Conservation (phyloP, 75 land plant genomes). For the Adiantum capillusveneris region DNA sequence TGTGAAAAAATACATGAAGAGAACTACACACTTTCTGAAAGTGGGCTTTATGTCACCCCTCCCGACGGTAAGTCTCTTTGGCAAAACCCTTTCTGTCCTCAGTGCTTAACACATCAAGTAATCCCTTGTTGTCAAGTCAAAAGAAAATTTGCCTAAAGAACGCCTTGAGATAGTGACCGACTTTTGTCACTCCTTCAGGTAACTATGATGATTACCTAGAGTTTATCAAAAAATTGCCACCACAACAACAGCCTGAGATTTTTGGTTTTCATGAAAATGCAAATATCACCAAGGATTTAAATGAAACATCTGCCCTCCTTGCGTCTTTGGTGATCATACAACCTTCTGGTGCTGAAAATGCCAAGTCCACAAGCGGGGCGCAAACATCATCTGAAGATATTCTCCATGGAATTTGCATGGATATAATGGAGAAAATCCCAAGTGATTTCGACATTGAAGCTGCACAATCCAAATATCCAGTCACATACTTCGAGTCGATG, state of each 20-base stretch:
- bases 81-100: too few relatives aligned
- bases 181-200: constrained; percentile 7
- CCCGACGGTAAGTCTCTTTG: constrained; percentile 13
- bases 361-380: neutral
- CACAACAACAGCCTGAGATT: constrained; percentile 22
- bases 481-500: constrained; percentile 25
- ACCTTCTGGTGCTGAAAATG: constrained; percentile 13
- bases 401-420: constrained; percentile 7
- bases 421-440: constrained; percentile 23
- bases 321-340: constrained; percentile 10
- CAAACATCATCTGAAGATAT: constrained; percentile 14
- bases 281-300: constrained; percentile 20
- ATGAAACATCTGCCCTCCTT: constrained; percentile 12
- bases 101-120: too few relatives aligned
- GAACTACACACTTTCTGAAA: constrained; percentile 12
- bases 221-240: constrained; percentile 13
- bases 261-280: constrained; percentile 33
- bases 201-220: constrained; percentile 19
- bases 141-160: too few relatives aligned
- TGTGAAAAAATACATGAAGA: constrained; percentile 17
- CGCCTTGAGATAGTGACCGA: neutral
- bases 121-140: too few relatives aligned
- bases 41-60: constrained; percentile 14
- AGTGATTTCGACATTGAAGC: constrained; percentile 17
- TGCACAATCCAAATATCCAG: constrained; percentile 21